These are phyloP conservation scores for Micromonas pusilla DNA, from an alignment of 139 green algal species.

Conservation along the genomic window DNA sequence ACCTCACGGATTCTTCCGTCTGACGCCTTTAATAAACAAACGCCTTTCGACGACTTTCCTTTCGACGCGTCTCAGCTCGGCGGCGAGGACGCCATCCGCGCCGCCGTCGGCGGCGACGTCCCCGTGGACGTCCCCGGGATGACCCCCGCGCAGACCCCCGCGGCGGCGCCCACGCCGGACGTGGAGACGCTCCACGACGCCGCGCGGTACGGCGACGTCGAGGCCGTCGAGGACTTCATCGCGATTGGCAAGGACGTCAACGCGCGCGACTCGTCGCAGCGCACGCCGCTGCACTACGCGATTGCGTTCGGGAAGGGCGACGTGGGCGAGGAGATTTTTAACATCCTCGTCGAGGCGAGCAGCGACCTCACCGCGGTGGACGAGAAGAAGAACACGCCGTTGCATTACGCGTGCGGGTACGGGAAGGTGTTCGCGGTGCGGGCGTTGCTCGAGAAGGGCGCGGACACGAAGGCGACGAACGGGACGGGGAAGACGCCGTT, in stretches of 20 bases:
- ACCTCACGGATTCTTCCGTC: too few relatives aligned
- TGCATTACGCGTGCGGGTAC: slow-evolving; percentile 41
- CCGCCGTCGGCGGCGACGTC: not conserved
- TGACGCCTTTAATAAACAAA: too few relatives aligned
- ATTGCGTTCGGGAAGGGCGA: slow-evolving; percentile 32
- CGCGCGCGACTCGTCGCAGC: slow-evolving; percentile 21
- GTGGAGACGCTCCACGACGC: slow-evolving; percentile 23
- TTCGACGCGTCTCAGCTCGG: too few relatives aligned
- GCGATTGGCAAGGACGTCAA: slow-evolving; percentile 37
- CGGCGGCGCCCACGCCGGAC: not conserved
- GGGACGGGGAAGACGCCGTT: slow-evolving; percentile 22
- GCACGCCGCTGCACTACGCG: slow-evolving; percentile 37
- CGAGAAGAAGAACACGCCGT: slow-evolving; percentile 35
- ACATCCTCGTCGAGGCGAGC: slow-evolving; percentile 26
- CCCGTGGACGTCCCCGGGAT: not conserved
- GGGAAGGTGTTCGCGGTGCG: slow-evolving; percentile 15
- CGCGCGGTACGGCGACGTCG: slow-evolving; percentile 30
- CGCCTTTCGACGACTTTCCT: too few relatives aligned
- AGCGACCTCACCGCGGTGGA: slow-evolving; percentile 22
- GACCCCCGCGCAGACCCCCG: not conserved
- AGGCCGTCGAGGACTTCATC: slow-evolving; percentile 39
- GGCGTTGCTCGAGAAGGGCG: slow-evolving; percentile 1
- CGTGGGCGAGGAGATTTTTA: slow-evolving; percentile 27
- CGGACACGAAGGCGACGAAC: slow-evolving; percentile 8
- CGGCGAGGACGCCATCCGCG: slow-evolving; percentile 20